Percentiles rank a stretch among this genome's conserved stretches.
Evolutionary conservation across 2,329 filamentous ascomycete genomes (phyloP).

Genomic region (Stemphylium beticola): DNA sequence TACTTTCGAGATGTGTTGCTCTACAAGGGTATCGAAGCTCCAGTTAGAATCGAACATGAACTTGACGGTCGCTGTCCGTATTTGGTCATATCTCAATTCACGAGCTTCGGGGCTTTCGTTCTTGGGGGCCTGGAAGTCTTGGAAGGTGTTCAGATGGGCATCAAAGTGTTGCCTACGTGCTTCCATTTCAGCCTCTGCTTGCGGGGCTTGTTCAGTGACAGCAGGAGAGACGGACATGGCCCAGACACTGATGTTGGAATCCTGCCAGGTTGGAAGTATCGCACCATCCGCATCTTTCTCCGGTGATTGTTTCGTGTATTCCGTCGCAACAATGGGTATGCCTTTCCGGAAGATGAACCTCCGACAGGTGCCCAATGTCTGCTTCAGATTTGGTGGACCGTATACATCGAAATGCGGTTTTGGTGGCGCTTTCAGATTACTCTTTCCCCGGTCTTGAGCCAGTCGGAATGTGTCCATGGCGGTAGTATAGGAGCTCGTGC

Average conservation of each 20-base stretch:
- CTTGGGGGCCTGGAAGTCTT: slow-evolving; percentile 37
- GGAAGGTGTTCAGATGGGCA: slow-evolving; percentile 35
- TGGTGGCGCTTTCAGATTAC: slow-evolving; percentile 15
- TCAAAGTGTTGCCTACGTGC: slow-evolving; percentile 33
- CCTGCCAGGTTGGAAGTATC: slow-evolving; percentile 70
- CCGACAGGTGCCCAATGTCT: slow-evolving; percentile 81
- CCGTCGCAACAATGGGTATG: slow-evolving; percentile 73
- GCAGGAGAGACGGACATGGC: slow-evolving; percentile 67
- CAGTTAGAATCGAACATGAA: slow-evolving; percentile 82
- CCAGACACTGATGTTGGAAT: slow-evolving; percentile 84
- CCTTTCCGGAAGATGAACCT: slow-evolving; percentile 86
- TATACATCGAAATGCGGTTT: slow-evolving; percentile 63
- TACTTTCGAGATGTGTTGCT: slow-evolving; percentile 70
- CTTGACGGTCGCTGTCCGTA: slow-evolving; percentile 68
- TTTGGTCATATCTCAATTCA: slow-evolving; percentile 53
- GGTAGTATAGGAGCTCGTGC: slow-evolving; percentile 56
- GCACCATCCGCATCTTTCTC: slow-evolving; percentile 43
- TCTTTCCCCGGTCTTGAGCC: slow-evolving; percentile 23
- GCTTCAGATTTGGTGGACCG: slow-evolving; percentile 78
- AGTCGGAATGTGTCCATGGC: slow-evolving; percentile 47
- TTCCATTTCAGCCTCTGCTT: slow-evolving; percentile 28
- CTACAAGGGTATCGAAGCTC: slow-evolving; percentile 72
- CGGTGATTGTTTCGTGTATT: slow-evolving; percentile 58
- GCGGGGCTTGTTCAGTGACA: slow-evolving; percentile 4
- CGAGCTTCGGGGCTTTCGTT: slow-evolving; percentile 42